A percentile compares a stretch with the other conserved stretches of the same genome.
phyloP scores from a whole-genome alignment of 306 rosid species.

The Fragaria ananassa region DNA sequence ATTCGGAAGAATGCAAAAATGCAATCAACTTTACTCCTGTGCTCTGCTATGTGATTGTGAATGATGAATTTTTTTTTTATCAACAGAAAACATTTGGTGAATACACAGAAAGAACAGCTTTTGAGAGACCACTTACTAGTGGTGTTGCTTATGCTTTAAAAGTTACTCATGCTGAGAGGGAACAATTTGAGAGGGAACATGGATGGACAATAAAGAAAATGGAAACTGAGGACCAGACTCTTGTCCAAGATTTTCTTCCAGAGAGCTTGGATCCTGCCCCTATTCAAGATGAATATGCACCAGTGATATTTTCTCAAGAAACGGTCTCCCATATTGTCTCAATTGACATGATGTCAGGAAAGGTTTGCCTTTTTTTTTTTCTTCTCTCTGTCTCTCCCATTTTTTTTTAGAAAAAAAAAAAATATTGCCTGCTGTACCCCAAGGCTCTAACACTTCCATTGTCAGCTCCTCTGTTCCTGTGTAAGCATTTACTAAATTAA shows the following conservation, averaged over 20 bases:
- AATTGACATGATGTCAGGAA: conserved; percentile 99
- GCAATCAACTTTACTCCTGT: not conserved
- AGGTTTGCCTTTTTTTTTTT: conserved; percentile 45
- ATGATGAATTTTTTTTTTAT: conserved; percentile 1
- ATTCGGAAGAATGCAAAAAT: not conserved
- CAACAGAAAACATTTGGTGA: conserved; percentile 81
- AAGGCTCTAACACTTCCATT: not conserved
- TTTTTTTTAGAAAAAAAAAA: too few species aligned
- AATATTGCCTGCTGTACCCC: not conserved
- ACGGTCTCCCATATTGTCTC: conserved; percentile 98
- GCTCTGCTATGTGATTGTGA: not conserved
- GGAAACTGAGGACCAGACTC: conserved; percentile 83
- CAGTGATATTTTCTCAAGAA: conserved; percentile 97
- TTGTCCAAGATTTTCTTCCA: conserved; percentile 89
- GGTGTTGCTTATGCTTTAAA: conserved; percentile 96
- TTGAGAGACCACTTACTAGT: conserved; percentile 95
- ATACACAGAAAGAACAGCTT: conserved; percentile 86
- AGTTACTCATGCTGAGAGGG: conserved; percentile 79
- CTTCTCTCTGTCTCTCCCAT: not conserved
- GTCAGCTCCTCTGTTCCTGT: not conserved
- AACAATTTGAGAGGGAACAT: conserved; percentile 66
- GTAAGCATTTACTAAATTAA: not conserved
- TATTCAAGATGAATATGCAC: conserved; percentile 93
- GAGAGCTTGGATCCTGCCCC: conserved; percentile 92
- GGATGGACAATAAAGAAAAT: conserved; percentile 94